Base-by-base conservation (phyloP, 169 alveolate species). In the Babesia ovis region DNA sequence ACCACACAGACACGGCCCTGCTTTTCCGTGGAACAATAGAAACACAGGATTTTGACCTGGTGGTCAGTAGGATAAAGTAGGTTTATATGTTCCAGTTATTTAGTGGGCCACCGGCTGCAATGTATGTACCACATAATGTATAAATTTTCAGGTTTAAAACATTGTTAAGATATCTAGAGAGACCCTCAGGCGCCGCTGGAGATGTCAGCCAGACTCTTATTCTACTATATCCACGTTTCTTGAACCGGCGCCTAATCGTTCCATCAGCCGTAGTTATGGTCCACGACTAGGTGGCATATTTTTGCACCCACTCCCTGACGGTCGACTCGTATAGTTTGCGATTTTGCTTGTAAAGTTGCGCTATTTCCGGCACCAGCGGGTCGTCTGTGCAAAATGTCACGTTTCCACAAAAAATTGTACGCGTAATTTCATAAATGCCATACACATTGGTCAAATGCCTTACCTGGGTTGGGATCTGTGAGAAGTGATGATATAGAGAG, bases 331-430 rank as follows among this genome's bases (percentile, higher is more conserved):
- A 96, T 61, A 94, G 92, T 23, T 89, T 90, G 85, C 96, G 93
- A 84, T 97, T 98, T 51, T 95, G 93, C 92, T 94, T 96, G 85
- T 93, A 95, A 64, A 97, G 85, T 79, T 97, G 98, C 32, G 99
- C 99, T 22, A 98, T 97, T 87, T 98, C 99, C 3, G 99, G 99
- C 41, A 97, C 99, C 76, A 96, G 86, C 4, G 99, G 99, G 77
- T 97, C 99, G 75, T 96, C 98, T 88, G 66, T 27, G 45, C 25
- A 50, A 0, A 9, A 45, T 14, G 43, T 42, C 48, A 25, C n/a
- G 27, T 18, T 6, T 31, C 12, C 31, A 12, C n/a, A n/a, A n/a
- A n/a, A n/a, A n/a, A n/a, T n/a, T n/a, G n/a, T n/a, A n/a, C n/a
- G 60, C 6, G 25, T 22, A 46, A 22, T 2, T 3, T 55, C 14